Percentiles rank a stretch among this genome's conserved stretches.
Evolutionary conservation across 2,329 filamentous ascomycete genomes (phyloP).

Genomic region (Fusarium globosum): DNA sequence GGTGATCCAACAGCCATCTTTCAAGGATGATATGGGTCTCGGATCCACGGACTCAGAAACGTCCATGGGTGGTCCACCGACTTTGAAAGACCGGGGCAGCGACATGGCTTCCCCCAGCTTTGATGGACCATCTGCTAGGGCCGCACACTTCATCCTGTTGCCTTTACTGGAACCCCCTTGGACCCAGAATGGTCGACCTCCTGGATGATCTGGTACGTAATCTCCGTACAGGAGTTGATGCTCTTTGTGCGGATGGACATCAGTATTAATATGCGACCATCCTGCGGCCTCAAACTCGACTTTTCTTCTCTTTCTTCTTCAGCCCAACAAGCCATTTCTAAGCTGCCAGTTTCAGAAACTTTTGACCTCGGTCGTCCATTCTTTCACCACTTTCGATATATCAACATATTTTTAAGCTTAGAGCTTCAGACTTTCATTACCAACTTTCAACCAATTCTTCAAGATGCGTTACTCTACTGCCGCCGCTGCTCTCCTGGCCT

Average conservation of each 20-base stretch:
- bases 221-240: conserved; percentile 40
- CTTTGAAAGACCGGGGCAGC: conserved; percentile 32
- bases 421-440: conserved; percentile 44
- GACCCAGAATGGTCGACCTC: conserved; percentile 31
- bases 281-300: conserved; percentile 45
- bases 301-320: conserved; percentile 49
- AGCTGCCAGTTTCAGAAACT: conserved; percentile 55
- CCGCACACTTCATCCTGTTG: conserved; percentile 38
- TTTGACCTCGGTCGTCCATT: conserved; percentile 70
- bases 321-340: conserved; percentile 58
- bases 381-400: conserved; percentile 53
- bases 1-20: conserved; percentile 34
- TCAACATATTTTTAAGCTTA: conserved; percentile 42
- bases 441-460: conserved; percentile 49
- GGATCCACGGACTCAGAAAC: conserved; percentile 33
- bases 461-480: conserved; percentile 71
- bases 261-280: conserved; percentile 61
- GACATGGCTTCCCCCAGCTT: conserved; percentile 41
- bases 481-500: conserved; percentile 60
- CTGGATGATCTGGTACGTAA: conserved; percentile 39
- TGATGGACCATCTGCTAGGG: conserved; percentile 39
- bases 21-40: conserved; percentile 30
- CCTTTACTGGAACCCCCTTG: conserved; percentile 40
- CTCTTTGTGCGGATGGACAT: conserved; percentile 31
- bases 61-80: conserved; percentile 28